A percentile compares a stretch with the other conserved stretches of the same genome.
Conservation (phyloP, 2,329 filamentous ascomycete genomes). For the Byssochlamys sp. region DNA sequence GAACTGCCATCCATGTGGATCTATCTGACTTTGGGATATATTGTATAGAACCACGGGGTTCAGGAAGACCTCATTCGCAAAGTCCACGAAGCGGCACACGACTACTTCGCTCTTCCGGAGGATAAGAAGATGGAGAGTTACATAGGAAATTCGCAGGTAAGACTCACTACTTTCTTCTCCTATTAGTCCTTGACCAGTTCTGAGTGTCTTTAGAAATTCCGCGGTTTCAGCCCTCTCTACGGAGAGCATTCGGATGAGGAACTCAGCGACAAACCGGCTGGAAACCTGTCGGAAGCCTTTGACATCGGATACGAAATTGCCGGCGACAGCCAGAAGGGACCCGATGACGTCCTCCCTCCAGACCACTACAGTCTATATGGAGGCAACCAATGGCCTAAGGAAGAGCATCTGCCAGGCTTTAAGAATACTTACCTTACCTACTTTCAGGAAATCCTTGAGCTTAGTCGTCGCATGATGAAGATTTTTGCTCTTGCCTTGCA, state of each 20-base stretch:
- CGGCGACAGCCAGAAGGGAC: constrained; percentile 7
- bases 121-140: constrained; percentile 38
- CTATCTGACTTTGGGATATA: background rate
- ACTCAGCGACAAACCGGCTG: constrained; percentile 1
- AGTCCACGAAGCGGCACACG: constrained; percentile 11
- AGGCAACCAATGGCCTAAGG: constrained; percentile 13
- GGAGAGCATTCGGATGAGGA: constrained; percentile 10
- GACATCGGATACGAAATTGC: constrained; percentile 18
- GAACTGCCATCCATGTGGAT: background rate
- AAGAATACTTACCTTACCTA: constrained; percentile 40
- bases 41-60: constrained; percentile 38
- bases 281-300: constrained; percentile 17
- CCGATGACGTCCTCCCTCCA: constrained; percentile 37
- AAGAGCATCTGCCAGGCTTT: constrained; percentile 28
- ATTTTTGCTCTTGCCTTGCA: constrained; percentile 48
- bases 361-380: constrained; percentile 8
- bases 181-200: background rate
- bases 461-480: constrained; percentile 44
- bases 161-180: no score
- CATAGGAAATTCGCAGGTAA: constrained; percentile 20
- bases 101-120: constrained; percentile 42
- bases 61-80: constrained; percentile 14
- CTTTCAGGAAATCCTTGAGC: constrained; percentile 40
- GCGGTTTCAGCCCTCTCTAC: constrained; percentile 18
- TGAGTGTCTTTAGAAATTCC: constrained; percentile 12